Evolutionary conservation across 768 basidiomycete genomes (phyloP).

Genomic region (Flagelloscypha sp.): DNA sequence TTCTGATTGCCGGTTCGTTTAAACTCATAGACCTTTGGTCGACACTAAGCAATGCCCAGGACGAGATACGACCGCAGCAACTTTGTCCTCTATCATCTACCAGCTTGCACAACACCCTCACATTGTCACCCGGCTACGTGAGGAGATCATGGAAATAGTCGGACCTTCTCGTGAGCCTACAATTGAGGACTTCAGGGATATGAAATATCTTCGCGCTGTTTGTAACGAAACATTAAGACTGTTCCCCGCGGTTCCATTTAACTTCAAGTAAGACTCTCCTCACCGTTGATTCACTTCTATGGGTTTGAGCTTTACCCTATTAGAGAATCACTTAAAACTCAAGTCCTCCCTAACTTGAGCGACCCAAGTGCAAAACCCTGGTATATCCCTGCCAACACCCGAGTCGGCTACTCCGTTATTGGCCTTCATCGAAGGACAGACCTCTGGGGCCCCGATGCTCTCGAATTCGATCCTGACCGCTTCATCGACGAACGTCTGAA

Average conservation of each 20-base stretch:
- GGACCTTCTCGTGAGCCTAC: constrained; percentile 18
- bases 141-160: constrained; percentile 22
- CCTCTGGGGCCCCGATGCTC: constrained; percentile 70
- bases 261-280: no score
- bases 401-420: constrained; percentile 13
- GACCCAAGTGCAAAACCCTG: constrained; percentile 13
- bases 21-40: constrained; percentile 16
- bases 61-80: constrained; percentile 25
- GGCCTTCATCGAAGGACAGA: constrained; percentile 60
- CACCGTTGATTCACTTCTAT: no score
- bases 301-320: no score
- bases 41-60: background rate
- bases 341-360: no score
- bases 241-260: constrained; percentile 19
- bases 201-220: constrained; percentile 32
- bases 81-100: constrained; percentile 25
- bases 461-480: constrained; percentile 70
- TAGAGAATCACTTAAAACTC: no score
- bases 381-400: constrained; percentile 22
- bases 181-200: constrained; percentile 23
- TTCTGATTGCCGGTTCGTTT: constrained; percentile 19
- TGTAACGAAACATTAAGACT: constrained; percentile 30
- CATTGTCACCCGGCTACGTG: constrained; percentile 21
- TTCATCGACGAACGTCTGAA: constrained; percentile 59
- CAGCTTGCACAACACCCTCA: constrained; percentile 26